Evolutionary conservation across 2,329 filamentous ascomycete genomes (phyloP).

Genomic region (Coniochaeta prunicola): DNA sequence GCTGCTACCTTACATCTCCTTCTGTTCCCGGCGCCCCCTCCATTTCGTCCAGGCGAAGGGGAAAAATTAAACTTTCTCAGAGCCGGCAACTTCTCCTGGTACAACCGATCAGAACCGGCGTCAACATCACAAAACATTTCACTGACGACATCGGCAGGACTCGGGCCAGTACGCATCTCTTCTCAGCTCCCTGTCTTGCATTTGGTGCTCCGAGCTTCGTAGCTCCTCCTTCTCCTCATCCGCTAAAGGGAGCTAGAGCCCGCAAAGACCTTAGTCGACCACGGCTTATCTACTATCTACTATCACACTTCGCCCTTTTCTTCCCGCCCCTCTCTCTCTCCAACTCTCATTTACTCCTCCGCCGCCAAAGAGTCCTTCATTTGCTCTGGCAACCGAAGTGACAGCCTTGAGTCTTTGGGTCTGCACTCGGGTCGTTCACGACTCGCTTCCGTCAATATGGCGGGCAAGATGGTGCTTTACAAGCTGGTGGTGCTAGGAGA

Average conservation of each 20-base stretch:
- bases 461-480: conserved; percentile 91
- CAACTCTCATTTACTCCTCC: conserved; percentile 1
- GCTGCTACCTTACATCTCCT: neutral
- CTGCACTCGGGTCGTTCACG: neutral
- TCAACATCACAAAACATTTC: neutral
- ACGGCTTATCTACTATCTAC: neutral
- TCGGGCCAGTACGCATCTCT: neutral
- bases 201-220: neutral
- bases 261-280: neutral
- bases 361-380: neutral
- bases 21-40: neutral
- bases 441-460: conserved; percentile 48
- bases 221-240: conserved; percentile 1
- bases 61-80: neutral
- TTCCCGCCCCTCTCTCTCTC: conserved; percentile 1
- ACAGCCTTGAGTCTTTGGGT: neutral
- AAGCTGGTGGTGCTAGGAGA: conserved; percentile 94
- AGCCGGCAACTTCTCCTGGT: neutral
- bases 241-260: neutral
- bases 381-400: neutral
- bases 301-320: neutral
- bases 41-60: neutral
- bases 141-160: neutral
- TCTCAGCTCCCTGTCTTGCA: neutral
- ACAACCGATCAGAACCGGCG: neutral